Conservation (phyloP, 352 stramenopile species). For the Elongisporangium prolatum region DNA sequence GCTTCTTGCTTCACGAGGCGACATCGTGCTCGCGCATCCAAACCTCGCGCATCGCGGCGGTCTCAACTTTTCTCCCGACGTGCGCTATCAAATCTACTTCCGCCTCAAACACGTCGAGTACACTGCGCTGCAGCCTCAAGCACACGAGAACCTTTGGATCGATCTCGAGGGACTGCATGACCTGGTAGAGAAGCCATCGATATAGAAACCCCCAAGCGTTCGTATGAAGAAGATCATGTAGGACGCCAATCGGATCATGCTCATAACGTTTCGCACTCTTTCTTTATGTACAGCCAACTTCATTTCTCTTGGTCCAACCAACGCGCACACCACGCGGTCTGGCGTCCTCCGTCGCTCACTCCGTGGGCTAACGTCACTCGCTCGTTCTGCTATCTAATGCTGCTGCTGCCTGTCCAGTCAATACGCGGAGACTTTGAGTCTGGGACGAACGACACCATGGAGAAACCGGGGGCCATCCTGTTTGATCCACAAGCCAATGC, state of each 20-base stretch:
- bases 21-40: conserved; percentile 71
- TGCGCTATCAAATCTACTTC: conserved; percentile 83
- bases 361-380: not conserved
- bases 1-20: conserved; percentile 44
- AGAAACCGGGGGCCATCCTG: not conserved
- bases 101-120: conserved; percentile 72
- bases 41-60: conserved; percentile 70
- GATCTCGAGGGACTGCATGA: conserved; percentile 55
- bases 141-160: conserved; percentile 29
- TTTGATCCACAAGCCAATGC: not conserved
- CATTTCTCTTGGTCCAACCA: not conserved
- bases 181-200: conserved; percentile 1
- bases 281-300: not conserved
- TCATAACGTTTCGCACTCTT: not conserved
- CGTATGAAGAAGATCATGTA: too few species aligned
- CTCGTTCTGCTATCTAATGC: not conserved
- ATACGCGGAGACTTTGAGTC: not conserved
- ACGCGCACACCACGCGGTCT: not conserved
- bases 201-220: too few species aligned
- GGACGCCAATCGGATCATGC: not conserved
- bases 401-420: not conserved
- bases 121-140: conserved; percentile 21
- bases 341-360: not conserved
- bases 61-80: conserved; percentile 77
- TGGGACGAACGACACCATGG: not conserved